A percentile compares a stretch with the other conserved stretches of the same genome.
These are phyloP conservation scores for Avena insularis DNA, from an alignment of 176 grass and related monocot genomes.

Conservation along the genomic window DNA sequence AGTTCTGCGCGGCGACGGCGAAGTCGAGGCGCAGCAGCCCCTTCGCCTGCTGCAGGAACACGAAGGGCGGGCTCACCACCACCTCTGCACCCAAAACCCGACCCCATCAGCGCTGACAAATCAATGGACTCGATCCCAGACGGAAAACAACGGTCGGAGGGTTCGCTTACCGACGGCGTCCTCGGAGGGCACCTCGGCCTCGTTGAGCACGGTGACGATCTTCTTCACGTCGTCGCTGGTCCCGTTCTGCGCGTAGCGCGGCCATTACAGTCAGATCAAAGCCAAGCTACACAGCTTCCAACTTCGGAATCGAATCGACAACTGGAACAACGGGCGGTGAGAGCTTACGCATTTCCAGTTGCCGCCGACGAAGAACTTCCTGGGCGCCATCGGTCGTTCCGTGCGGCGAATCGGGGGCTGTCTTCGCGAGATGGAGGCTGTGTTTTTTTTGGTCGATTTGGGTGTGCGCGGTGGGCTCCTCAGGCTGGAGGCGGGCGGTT, in stretches of 20 bases:
- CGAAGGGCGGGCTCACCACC: slow-evolving; percentile 89
- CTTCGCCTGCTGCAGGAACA: slow-evolving; percentile 81
- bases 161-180: slow-evolving; percentile 70
- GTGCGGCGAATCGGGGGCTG: neutral
- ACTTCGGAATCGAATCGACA: neutral
- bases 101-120: slow-evolving; percentile 10
- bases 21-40: slow-evolving; percentile 75
- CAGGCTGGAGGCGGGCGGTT: slow-evolving; percentile 28
- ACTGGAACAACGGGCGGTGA: no score
- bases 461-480: neutral
- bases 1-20: slow-evolving; percentile 79
- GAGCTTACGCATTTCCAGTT: slow-evolving; percentile 90
- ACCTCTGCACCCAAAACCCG: slow-evolving; percentile 61
- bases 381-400: slow-evolving; percentile 43
- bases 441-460: neutral
- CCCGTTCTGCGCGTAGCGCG: slow-evolving; percentile 60
- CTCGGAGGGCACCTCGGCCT: slow-evolving; percentile 76
- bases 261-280: slow-evolving; percentile 32
- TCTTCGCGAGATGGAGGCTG: neutral
- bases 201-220: slow-evolving; percentile 79
- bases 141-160: neutral
- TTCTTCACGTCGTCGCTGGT: slow-evolving; percentile 84
- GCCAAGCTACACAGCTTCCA: neutral
- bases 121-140: neutral
- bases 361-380: slow-evolving; percentile 86